Conservation (phyloP, 2,329 filamentous ascomycete genomes). For the Salinomyces thailandicus region DNA sequence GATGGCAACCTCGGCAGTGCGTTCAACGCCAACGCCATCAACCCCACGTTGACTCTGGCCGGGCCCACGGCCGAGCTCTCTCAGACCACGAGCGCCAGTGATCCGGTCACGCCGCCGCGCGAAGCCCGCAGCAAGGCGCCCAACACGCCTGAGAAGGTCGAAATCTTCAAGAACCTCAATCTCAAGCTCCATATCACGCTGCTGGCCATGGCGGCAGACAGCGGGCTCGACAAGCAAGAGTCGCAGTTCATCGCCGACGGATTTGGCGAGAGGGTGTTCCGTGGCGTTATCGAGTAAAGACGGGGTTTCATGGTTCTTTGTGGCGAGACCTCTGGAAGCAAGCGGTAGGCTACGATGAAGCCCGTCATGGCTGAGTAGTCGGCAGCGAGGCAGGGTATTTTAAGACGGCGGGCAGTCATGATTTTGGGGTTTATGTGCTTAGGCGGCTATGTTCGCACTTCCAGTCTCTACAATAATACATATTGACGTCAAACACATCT, state of each 20-base stretch:
- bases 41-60: not conserved
- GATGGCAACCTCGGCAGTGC: no score
- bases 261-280: not conserved
- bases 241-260: not conserved
- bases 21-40: no score
- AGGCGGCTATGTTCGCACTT: no score
- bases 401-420: no score
- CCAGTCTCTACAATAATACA: no score
- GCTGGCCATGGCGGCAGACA: not conserved
- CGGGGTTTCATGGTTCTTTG: not conserved
- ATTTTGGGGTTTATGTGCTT: no score
- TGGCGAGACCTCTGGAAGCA: no score
- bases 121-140: not conserved
- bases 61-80: not conserved
- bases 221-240: not conserved
- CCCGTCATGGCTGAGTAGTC: no score
- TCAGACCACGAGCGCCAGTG: not conserved
- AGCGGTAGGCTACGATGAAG: no score
- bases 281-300: not conserved
- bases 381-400: no score
- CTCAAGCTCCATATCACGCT: not conserved
- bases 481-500: no score
- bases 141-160: not conserved
- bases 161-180: not conserved
- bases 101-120: not conserved